Evolutionary conservation across 2,329 filamentous ascomycete genomes (phyloP), one percentile per base, ranked within the genome.

Genomic region (Truncatella angustata): DNA sequence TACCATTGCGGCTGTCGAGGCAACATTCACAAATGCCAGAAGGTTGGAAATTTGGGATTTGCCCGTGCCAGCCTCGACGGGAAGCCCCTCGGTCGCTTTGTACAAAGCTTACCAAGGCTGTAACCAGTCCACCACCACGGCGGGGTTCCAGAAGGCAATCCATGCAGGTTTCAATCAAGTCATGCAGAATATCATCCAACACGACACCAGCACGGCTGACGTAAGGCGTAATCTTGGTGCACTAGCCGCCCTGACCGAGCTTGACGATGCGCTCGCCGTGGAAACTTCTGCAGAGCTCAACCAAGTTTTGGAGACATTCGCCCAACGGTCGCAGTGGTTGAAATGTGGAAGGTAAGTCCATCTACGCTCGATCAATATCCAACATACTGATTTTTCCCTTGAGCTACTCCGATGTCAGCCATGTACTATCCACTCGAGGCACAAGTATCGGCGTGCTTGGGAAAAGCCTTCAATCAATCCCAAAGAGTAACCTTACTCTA

Each of bases 41-140:
- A 88, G 87, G 58, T 76, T 97, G 14, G 91, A 94, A 59, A 87
- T 93, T 62, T 99, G 94, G 94, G 92, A 97, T 65, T 78, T 97
- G 18, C 88, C 90, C 12, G 85, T 86, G 0, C 89, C 91, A 1
- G 74, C 78, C 6, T 72, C 77, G 3, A 81, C 79, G 45, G 74
- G 79, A 11, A 86, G 82, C 26, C 82, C 87, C 51, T 77, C 86
- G 1, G 85, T 87, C 3, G 86, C 83, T 1, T 74, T 93, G 1
- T 97, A 95, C 71, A 88, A 86, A 61, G 84, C 85, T 0, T 91
- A 95, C 54, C 91, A 96, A 66, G 83, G 84, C 20, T 78, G 97
- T 54, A 82, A 90, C 62, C 85, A 84, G 56, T 84, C 86, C 3
- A 74, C 77, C 9, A 81, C 85, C 45, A 65, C 82, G 11, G 54